Evolutionary conservation across 768 basidiomycete genomes (phyloP).

Genomic region (Kwoniella mangroviensis): DNA sequence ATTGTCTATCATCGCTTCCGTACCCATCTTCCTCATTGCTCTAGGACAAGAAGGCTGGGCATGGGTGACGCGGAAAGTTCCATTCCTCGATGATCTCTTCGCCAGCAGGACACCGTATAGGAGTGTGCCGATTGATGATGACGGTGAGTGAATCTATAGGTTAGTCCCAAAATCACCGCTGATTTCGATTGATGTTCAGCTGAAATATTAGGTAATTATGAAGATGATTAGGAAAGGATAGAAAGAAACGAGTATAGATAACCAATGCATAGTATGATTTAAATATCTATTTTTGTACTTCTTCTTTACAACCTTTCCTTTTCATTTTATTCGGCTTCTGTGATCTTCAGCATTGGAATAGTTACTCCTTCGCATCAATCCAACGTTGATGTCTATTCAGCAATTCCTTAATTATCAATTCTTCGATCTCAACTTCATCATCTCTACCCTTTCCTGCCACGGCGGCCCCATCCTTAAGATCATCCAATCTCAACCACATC

Average conservation of each 20-base stretch:
- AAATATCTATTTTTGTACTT: not conserved
- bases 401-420: constrained; percentile 80
- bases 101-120: constrained; percentile 49
- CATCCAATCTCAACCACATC: constrained; percentile 55
- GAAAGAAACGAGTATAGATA: not conserved
- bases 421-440: constrained; percentile 82
- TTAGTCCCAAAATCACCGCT: not conserved
- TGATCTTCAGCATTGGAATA: too few relatives aligned
- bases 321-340: not conserved
- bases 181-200: constrained; percentile 12
- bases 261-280: constrained; percentile 12
- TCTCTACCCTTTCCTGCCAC: constrained; percentile 20
- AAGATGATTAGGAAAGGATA: constrained; percentile 27
- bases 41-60: constrained; percentile 62
- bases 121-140: constrained; percentile 56
- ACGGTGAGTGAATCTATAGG: constrained; percentile 45
- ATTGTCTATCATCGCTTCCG: constrained; percentile 76
- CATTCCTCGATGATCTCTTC: constrained; percentile 54
- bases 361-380: constrained; percentile 55
- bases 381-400: constrained; percentile 74
- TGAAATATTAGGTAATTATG: constrained; percentile 38
- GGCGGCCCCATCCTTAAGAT: constrained; percentile 38
- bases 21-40: constrained; percentile 89
- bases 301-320: not conserved
- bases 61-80: constrained; percentile 50